phyloP scores from a whole-genome alignment of 305 asterid species.

The Fraxinus albicans region DNA sequence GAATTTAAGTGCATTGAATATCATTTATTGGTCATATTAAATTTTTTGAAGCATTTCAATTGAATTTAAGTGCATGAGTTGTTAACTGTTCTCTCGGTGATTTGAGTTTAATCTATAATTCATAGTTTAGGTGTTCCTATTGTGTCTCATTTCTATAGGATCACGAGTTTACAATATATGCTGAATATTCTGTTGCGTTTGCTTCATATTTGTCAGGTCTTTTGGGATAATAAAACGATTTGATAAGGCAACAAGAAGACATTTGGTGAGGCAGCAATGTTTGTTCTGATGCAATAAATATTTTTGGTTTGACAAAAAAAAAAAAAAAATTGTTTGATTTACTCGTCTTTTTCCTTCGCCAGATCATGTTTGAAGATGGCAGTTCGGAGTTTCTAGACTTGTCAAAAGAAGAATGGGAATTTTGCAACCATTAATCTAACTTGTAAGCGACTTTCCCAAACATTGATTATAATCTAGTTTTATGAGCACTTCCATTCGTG shows the following conservation, averaged over 20 bases:
- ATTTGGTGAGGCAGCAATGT: conserved; percentile 63
- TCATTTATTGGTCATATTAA: conserved; percentile 3
- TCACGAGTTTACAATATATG: conserved; percentile 1
- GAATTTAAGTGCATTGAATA: background rate
- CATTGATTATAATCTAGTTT: background rate
- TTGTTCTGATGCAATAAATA: background rate
- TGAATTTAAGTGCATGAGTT: conserved; percentile 5
- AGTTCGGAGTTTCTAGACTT: conserved; percentile 60
- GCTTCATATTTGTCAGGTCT: conserved; percentile 47
- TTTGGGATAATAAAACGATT: conserved; percentile 72
- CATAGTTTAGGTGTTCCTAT: background rate
- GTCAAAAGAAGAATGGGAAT: conserved; percentile 84
- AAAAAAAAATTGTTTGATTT: background rate
- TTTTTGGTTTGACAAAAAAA: background rate
- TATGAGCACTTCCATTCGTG: background rate
- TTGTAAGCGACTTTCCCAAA: conserved; percentile 37
- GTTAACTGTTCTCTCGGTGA: conserved; percentile 12
- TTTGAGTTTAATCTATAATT: conserved; percentile 8
- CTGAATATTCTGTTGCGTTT: conserved; percentile 19
- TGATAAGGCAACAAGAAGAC: conserved; percentile 60
- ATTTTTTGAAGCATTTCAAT: conserved; percentile 6
- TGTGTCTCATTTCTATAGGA: conserved; percentile 4
- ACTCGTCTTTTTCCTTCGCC: conserved; percentile 23
- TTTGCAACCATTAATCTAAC: conserved; percentile 43
- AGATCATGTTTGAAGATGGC: conserved; percentile 95